These are phyloP conservation scores for Chondrostereum purpureum DNA, from an alignment of 1,284 basidiomycete species.

Conservation along the genomic window DNA sequence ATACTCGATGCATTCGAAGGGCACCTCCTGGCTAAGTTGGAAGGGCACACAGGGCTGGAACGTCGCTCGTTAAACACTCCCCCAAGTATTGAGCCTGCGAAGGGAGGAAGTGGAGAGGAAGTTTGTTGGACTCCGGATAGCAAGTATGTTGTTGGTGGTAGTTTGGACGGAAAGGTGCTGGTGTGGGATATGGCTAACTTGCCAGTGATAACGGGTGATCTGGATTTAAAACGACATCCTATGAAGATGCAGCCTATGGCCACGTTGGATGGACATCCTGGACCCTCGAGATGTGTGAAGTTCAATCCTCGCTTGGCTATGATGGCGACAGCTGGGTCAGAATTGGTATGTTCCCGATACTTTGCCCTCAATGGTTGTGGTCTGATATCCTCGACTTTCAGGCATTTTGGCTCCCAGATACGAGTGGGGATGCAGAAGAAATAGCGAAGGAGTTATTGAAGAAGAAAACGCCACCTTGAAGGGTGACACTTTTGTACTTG, in stretches of 20 bases:
- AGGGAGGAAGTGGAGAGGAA: conserved; percentile 84
- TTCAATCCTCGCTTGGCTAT: conserved; percentile 89
- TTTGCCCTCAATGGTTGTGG: conserved; percentile 4
- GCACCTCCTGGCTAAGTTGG: conserved; percentile 73
- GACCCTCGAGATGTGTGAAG: conserved; percentile 76
- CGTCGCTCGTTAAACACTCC: conserved; percentile 49
- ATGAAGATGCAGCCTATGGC: conserved; percentile 49
- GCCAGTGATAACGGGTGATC: conserved; percentile 38
- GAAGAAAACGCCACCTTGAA: conserved; percentile 21
- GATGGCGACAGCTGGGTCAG: conserved; percentile 81
- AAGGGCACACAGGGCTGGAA: conserved; percentile 77
- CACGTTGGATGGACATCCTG: conserved; percentile 69
- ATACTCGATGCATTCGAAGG: conserved; percentile 87
- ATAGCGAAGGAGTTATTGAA: conserved; percentile 34
- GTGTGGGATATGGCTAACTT: conserved; percentile 77
- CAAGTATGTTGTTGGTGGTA: conserved; percentile 79
- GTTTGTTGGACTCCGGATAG: conserved; percentile 90
- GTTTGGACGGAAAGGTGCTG: conserved; percentile 72
- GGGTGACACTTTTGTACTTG: conserved; percentile 2
- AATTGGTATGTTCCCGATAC: conserved; percentile 56
- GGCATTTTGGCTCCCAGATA: conserved; percentile 83
- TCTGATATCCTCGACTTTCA: conserved; percentile 21
- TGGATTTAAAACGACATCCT: conserved; percentile 48
- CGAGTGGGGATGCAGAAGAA: conserved; percentile 38
- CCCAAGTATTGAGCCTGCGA: conserved; percentile 59